Conservation (phyloP, 441 rosid species). For the Omphalea diandra region DNA sequence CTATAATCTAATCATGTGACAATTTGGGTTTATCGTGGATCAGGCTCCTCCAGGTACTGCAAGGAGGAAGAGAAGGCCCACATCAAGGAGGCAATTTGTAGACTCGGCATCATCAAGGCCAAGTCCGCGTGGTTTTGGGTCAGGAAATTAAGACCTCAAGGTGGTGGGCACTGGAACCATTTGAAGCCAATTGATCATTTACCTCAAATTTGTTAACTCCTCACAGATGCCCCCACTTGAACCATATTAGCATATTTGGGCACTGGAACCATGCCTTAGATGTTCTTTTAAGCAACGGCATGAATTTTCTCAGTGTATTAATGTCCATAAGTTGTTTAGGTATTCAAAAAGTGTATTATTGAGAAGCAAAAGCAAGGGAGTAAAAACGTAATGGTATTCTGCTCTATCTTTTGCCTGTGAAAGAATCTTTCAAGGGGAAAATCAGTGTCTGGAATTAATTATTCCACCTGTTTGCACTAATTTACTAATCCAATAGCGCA, state of each 20-base stretch:
- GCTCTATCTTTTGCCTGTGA: no score
- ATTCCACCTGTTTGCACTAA: no score
- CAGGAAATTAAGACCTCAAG: constrained; percentile 42
- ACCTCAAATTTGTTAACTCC: neutral
- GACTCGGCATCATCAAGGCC: constrained; percentile 60
- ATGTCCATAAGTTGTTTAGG: constrained; percentile 3
- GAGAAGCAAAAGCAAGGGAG: neutral
- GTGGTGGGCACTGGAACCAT: neutral
- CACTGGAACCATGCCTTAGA: no score
- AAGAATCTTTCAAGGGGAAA: neutral
- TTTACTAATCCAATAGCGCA: no score
- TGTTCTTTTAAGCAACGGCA: no score
- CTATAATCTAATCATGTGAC: constrained; percentile 6
- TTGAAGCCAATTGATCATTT: neutral
- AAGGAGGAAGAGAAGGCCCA: constrained; percentile 71
- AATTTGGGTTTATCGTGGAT: constrained; percentile 6
- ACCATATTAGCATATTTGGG: no score
- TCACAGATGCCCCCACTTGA: constrained; percentile 1
- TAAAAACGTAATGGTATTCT: neutral
- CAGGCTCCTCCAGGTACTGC: constrained; percentile 95
- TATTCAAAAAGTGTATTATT: neutral
- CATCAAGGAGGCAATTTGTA: constrained; percentile 58
- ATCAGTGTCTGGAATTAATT: no score
- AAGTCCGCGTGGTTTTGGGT: constrained; percentile 85
- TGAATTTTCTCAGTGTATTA: neutral